Conservation (phyloP, 2,329 filamentous ascomycete species). For the Aspergillus aculeatinus region DNA sequence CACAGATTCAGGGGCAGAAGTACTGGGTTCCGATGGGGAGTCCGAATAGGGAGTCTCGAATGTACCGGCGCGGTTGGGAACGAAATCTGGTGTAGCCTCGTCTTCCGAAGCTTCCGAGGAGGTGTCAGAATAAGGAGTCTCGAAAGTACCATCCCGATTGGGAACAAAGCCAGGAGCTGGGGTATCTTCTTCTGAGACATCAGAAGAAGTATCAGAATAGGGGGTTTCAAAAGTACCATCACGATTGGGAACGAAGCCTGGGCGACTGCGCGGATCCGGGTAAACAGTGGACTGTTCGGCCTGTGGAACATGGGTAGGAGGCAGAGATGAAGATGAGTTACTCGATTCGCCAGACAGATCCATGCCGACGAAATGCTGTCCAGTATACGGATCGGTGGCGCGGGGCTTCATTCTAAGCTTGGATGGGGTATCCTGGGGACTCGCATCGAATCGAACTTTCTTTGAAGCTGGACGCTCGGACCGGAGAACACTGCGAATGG, state of each 20-base stretch:
- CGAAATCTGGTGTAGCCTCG: neutral
- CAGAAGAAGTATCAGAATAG: constrained; percentile 32
- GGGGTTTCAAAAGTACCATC: constrained; percentile 29
- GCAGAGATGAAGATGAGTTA: constrained; percentile 11
- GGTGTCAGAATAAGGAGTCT: constrained; percentile 33
- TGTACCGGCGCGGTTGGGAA: constrained; percentile 20
- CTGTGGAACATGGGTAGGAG: constrained; percentile 15
- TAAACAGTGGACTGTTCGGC: constrained; percentile 6
- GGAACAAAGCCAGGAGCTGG: neutral
- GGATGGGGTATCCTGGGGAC: constrained; percentile 35
- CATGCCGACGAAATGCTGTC: constrained; percentile 24
- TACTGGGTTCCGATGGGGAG: constrained; percentile 22
- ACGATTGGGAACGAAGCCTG: constrained; percentile 9
- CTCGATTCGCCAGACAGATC: constrained; percentile 11
- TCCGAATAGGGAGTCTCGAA: constrained; percentile 34
- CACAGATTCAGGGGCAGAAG: constrained; percentile 6
- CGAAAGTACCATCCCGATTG: constrained; percentile 23
- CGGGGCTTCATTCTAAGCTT: constrained; percentile 26
- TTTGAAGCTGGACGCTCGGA: constrained; percentile 26
- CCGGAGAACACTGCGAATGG: constrained; percentile 18
- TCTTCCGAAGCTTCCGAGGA: constrained; percentile 26
- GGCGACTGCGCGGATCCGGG: neutral
- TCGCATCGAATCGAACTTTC: constrained; percentile 36
- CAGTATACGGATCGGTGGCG: constrained; percentile 26
- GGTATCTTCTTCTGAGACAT: constrained; percentile 18